Base-by-base conservation (phyloP, 1,139 yeast species). In the Debaryomyces sp. region DNA sequence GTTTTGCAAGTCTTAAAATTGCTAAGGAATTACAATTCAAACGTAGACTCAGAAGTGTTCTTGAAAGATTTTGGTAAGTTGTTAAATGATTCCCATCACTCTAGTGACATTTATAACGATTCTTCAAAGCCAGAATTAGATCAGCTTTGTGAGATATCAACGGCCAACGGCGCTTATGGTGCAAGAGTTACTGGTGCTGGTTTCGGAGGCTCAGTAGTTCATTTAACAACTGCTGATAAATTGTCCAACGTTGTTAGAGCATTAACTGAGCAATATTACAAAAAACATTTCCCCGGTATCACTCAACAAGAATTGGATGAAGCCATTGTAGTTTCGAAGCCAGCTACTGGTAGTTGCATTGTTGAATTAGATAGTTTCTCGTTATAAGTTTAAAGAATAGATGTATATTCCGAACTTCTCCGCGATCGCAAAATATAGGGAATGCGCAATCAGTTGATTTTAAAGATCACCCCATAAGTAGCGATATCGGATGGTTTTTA, bases 151-250 rank as follows among this genome's bases (percentile, higher is more conserved):
- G 49, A 57, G 9, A 76, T 85, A 54, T 89, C 89, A 3, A 64
- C 72, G 23, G 62, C 59, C 4, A 73, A 78, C 52, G 91, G 91
- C 4, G 73, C 89, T 1, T 74, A 68, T 51, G 91, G 91, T 23
- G 81, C 89, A 4, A 75, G 92, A 54, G 79, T 85, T 34, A 86
- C 92, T 7, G 92, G 92, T 37, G 91, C 92, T n/a, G 92, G 91
- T 8, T 86, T 85, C 78, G 92, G 92, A 39, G 92, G 92, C 7
- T 83, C 87, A 32, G 75, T 86, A 2, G 88, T 86, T 22, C 89
- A 85, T 61, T 67, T 86, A 49, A 83, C 86, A 15, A 72, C 81
- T 2, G 63, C 71, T 8, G 76, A 75, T 46, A 75, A 73, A 52
- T 72, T 82, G 13, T 73, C 68, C 0, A 51, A 54, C 1, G 77